Evolutionary conservation across 331 rosid genomes (phyloP), one percentile per base, ranked within the genome.

Genomic region (Quercus phellos): DNA sequence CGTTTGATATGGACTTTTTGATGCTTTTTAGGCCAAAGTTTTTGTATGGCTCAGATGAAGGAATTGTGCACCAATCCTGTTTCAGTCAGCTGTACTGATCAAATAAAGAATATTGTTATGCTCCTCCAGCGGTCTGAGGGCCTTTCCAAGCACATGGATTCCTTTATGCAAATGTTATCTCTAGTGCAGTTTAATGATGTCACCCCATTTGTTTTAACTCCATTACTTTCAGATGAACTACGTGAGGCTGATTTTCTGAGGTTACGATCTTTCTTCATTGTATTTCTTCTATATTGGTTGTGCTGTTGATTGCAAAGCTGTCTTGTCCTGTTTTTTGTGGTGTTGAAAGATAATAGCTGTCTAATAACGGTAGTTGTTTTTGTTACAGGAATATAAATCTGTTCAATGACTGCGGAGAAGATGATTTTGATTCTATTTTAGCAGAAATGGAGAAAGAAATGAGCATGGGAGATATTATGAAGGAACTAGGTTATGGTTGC

Each of bases 401-500:
- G 80, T 85, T 88, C 77, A 87, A 87, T 68, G 97, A 81, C 51
- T 56, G 63, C 17, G 88, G 73, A 56, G 98, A 90, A 68, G 88
- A 91, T 82, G 97, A 95, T 81, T 95, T 95, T 70, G 97, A 93
- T 88, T 85, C 96, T 67, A 91, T 95, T 80, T 91, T 93, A 85
- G 94, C 94, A 17, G 99, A 95, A 90, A 95, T 93, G 87, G 97
- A 88, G 79, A 93, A 84, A 86, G 99, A 95, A 89, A 89, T 90
- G 96, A 87, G 89, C 87, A 89, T 95, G 93, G 97, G 95, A 55
- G 99, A 95, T 79, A 81, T 93, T 60, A 84, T 95, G 88, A 93
- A 95, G 90, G 99, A 95, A 82, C 89, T 95, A 73, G 99, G 99
- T 79, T 93, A 95, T 86, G 98, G 98, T 53, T 95, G 99, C 87